Conservation (phyloP, 352 stramenopile genomes). For the Globisporangium nunn region DNA sequence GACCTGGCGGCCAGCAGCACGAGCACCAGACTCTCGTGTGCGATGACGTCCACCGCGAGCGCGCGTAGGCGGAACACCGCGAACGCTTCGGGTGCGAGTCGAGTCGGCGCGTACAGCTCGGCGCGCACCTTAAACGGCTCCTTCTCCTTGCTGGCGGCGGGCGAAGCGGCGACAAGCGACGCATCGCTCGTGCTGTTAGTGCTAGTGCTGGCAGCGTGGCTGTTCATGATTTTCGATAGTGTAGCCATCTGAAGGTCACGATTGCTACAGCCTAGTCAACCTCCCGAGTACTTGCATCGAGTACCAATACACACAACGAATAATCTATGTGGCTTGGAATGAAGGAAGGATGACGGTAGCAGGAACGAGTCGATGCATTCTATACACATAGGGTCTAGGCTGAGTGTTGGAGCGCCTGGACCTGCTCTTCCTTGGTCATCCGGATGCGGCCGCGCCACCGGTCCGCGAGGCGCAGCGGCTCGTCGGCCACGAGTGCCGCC, state of each 20-base stretch:
- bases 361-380: too few species aligned
- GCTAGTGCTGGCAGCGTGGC: too few species aligned
- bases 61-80: constrained; percentile 5
- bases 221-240: too few species aligned
- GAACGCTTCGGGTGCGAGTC: constrained; percentile 2
- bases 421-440: constrained; percentile 42
- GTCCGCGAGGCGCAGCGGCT: constrained; percentile 35
- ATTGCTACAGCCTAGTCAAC: too few species aligned
- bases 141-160: constrained; percentile 5
- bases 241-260: too few species aligned
- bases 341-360: too few species aligned
- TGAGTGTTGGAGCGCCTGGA: constrained; percentile 35
- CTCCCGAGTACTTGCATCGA: too few species aligned
- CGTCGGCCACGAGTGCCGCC: constrained; percentile 26
- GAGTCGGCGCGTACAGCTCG: constrained; percentile 7
- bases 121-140: constrained; percentile 7
- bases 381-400: background rate
- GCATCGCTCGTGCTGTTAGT: too few species aligned
- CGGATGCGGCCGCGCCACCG: constrained; percentile 65
- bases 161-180: background rate
- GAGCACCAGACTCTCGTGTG: constrained; percentile 10
- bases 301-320: too few species aligned
- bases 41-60: constrained; percentile 8
- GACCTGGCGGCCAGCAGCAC: constrained; percentile 4
- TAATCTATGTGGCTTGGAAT: too few species aligned